Base-by-base conservation (phyloP, 1,139 yeast genomes). In the Ogataea hybrid region DNA sequence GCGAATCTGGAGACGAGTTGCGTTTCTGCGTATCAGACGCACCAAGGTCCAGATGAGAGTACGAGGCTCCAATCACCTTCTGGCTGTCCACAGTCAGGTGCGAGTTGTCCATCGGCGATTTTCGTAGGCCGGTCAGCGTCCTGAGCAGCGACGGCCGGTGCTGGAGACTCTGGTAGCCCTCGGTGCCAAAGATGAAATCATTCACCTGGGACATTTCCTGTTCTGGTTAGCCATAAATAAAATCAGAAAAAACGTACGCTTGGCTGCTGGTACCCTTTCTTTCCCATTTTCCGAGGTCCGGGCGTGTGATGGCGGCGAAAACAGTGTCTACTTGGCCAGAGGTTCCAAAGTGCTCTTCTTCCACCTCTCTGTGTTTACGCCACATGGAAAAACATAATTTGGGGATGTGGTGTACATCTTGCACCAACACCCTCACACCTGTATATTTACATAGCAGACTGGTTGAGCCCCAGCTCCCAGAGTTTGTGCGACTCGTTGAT, bases 401-500 rank as follows among this genome's bases (percentile, higher is more conserved):
- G n/a, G 14, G 10, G 32, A n/a, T 27, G 8, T 23, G 16, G 21
- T 30, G 10, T 11, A 28, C 32, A 15, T 32, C 36, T 25, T 25
- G 22, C 41, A 37, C 41, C 36, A 9, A 6, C 18, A 28, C 31
- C 18, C 16, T 6, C n/a, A 15, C 16, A 15, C 31, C n/a, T n/a
- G 3, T 11, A 12, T 7, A 18, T 15, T 18, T 11, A 5, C 20
- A 7, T 18, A 9, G 34, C 18, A 15, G 25, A 12, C 11, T 53
- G 47, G 32, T 58, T 59, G 28, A 65, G 46, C 0, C 65, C 67
- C 25, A 59, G 50, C 17, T 64, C 63, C 94, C 95, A 88, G 29
- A 89, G 67, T n/a, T 79, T 82, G 57, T 86, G 95, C 46, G 78
- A 77, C 52, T 85, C 95, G 4, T 92, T 90, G 25, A 89, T 51